A percentile compares a stretch with the other conserved stretches of the same genome.
phyloP scores from a whole-genome alignment of 1,139 yeast species.

The Yamadazyma epiphylla region DNA sequence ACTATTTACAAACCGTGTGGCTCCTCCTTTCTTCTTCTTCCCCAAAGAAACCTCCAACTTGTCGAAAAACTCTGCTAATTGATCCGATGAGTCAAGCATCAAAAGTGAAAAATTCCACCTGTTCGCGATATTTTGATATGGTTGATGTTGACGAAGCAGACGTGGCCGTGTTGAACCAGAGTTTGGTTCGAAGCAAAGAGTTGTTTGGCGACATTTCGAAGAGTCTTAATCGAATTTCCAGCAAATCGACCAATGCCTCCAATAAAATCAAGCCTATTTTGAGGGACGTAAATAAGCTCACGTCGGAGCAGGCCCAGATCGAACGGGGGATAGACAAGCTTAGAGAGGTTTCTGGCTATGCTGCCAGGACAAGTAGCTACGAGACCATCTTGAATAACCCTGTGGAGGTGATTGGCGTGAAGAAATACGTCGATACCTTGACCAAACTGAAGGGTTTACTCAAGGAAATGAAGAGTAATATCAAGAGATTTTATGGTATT shows the following conservation, averaged over 20 bases:
- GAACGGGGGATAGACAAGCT: conserved; percentile 59
- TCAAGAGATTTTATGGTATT: conserved; percentile 49
- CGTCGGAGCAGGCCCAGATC: conserved; percentile 54
- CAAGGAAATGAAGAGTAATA: conserved; percentile 31
- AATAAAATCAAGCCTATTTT: conserved; percentile 68
- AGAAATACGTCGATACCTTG: conserved; percentile 36
- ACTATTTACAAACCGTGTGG: conserved; percentile 16
- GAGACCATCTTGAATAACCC: conserved; percentile 41
- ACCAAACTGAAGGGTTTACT: conserved; percentile 29
- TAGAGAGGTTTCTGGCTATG: conserved; percentile 61
- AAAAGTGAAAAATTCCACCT: too few species aligned
- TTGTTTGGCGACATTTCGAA: conserved; percentile 54
- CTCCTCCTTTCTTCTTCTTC: conserved; percentile 20
- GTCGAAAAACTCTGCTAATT: conserved; percentile 11
- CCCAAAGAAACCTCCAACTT: conserved; percentile 16
- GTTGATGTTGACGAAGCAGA: conserved; percentile 79
- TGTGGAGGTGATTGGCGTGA: conserved; percentile 36
- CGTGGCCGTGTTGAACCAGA: conserved; percentile 75
- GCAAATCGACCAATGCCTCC: conserved; percentile 60
- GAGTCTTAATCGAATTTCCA: conserved; percentile 54
- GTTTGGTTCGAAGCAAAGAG: conserved; percentile 55
- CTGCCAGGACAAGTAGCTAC: conserved; percentile 53
- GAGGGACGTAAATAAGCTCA: conserved; percentile 55
- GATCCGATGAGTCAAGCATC: conserved; percentile 11
- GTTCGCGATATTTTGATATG: conserved; percentile 5